These are phyloP conservation scores for Xylaria bambusicola DNA, from an alignment of 495 filamentous ascomycete species.

Conservation along the genomic window DNA sequence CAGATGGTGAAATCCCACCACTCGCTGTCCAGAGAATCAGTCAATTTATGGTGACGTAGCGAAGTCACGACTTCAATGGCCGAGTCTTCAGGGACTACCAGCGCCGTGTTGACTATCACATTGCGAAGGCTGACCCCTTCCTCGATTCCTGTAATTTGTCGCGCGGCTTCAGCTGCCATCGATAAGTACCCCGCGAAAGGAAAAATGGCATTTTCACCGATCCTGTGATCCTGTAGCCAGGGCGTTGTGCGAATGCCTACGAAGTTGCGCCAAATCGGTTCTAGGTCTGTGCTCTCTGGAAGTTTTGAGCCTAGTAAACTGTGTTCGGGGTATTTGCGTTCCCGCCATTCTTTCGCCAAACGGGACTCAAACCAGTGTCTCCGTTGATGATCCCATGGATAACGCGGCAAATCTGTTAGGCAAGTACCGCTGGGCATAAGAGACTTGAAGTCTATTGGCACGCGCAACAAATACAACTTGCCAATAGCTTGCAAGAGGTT, in stretches of 20 bases:
- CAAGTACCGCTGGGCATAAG: slow-evolving; percentile 15
- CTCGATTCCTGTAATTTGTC: slow-evolving; percentile 36
- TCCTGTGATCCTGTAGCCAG: slow-evolving; percentile 50
- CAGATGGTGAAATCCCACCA: slow-evolving; percentile 52
- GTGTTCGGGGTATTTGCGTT: slow-evolving; percentile 37
- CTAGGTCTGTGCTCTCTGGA: slow-evolving; percentile 34
- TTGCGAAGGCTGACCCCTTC: slow-evolving; percentile 33
- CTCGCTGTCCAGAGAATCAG: slow-evolving; percentile 34
- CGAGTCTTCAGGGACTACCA: slow-evolving; percentile 29
- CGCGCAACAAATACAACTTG: slow-evolving; percentile 35
- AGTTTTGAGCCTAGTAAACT: slow-evolving; percentile 47
- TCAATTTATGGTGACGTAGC: slow-evolving; percentile 38
- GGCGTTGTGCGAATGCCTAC: slow-evolving; percentile 39
- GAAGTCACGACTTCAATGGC: slow-evolving; percentile 40
- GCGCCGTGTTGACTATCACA: slow-evolving; percentile 30
- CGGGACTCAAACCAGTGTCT: slow-evolving; percentile 44
- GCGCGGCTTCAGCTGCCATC: slow-evolving; percentile 50
- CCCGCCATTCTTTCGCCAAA: slow-evolving; percentile 43
- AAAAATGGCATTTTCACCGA: slow-evolving; percentile 44
- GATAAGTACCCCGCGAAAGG: slow-evolving; percentile 51
- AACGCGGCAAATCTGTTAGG: slow-evolving; percentile 32
- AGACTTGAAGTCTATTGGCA: slow-evolving; percentile 37
- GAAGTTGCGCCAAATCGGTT: slow-evolving; percentile 45
- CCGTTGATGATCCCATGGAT: slow-evolving; percentile 40
- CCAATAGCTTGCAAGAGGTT: slow-evolving; percentile 32